phyloP scores from a whole-genome alignment of 1,139 yeast genomes.

The Arxiozyma heterogenica region DNA sequence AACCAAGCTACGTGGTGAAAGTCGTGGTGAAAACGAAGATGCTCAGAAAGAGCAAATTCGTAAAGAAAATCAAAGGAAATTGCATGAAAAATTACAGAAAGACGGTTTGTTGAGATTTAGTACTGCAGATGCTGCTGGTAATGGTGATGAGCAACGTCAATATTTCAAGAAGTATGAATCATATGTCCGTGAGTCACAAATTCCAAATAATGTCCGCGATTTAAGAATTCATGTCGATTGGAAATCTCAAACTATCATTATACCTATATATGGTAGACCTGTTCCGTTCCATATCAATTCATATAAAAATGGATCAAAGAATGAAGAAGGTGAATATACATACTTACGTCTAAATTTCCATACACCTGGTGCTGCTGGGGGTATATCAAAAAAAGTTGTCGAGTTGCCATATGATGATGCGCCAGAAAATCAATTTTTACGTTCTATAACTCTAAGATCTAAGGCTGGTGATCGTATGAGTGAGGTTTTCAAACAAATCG shows the following conservation, averaged over 20 bases:
- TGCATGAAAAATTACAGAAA: conserved; percentile 78
- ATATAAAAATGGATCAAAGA: conserved; percentile 88
- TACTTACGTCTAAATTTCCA: conserved; percentile 85
- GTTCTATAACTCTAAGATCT: conserved; percentile 82
- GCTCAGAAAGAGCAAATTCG: conserved; percentile 61
- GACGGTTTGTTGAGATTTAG: conserved; percentile 75
- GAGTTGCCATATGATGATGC: conserved; percentile 89
- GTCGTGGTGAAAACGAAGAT: conserved; percentile 63
- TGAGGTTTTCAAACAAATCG: conserved; percentile 81
- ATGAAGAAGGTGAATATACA: conserved; percentile 93
- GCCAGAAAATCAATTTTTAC: conserved; percentile 74
- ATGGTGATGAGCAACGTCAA: conserved; percentile 58
- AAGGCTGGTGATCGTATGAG: conserved; percentile 88
- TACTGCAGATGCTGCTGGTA: conserved; percentile 62
- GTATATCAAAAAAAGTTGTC: conserved; percentile 55
- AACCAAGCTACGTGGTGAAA: conserved; percentile 73
- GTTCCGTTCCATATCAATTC: conserved; percentile 96
- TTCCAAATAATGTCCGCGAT: conserved; percentile 76
- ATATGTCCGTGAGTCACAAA: conserved; percentile 83
- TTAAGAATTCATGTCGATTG: conserved; percentile 80
- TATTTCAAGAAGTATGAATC: conserved; percentile 84
- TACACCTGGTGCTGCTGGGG: conserved; percentile 82
- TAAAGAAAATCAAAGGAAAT: conserved; percentile 70
- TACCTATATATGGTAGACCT: conserved; percentile 92
- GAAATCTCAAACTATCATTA: conserved; percentile 77